Base-by-base conservation (phyloP, 345 rosid species). In the Gossypium stocksii region DNA sequence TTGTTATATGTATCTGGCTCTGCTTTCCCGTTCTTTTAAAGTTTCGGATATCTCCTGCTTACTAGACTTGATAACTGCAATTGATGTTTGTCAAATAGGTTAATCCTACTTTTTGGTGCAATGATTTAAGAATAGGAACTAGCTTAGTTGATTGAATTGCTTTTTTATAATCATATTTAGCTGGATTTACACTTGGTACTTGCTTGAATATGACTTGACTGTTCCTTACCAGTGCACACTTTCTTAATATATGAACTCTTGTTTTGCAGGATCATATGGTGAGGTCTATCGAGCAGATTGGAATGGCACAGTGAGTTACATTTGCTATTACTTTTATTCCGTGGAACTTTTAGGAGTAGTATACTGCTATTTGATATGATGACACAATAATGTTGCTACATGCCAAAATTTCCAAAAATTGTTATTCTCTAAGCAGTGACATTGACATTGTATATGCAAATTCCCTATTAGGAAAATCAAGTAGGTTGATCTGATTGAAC, bases 201-300 rank as follows among this genome's bases (percentile, higher is more conserved):
- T 77, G 27, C 53, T 64, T 75, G 45, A 66, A 59, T 19, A 17
- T 25, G 60, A 34, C 66, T 43, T 74, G 65, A 11, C 29, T 79
- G 49, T 57, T 74, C 25, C 11, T 59, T 44, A 29, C 34, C 44
- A 20, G 56, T 34, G 41, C 7, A 34, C 41, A 34, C 73, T 68
- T 68, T 19, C 58, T 49, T 68, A 45, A 68, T 49, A 58, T 25
- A 20, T 25, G 52, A 52, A 67, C 68, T 22, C 45, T 77, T 82
- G 15, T 79, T 59, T 76, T 80, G 75, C 87, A 94, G 98, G 98
- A 76, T 94, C 98, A 70, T 94, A 92, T 70, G 97, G 98, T 13
- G 98, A 94, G 85, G 98, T 94, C 63, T 94, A 91, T 80, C 90
- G 78, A 51, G 97, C 89, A 14, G 97, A 94, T 76, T 92, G 97